phyloP scores from a whole-genome alignment of 2,329 filamentous ascomycete genomes.

The Cladophialophora yegresii region DNA sequence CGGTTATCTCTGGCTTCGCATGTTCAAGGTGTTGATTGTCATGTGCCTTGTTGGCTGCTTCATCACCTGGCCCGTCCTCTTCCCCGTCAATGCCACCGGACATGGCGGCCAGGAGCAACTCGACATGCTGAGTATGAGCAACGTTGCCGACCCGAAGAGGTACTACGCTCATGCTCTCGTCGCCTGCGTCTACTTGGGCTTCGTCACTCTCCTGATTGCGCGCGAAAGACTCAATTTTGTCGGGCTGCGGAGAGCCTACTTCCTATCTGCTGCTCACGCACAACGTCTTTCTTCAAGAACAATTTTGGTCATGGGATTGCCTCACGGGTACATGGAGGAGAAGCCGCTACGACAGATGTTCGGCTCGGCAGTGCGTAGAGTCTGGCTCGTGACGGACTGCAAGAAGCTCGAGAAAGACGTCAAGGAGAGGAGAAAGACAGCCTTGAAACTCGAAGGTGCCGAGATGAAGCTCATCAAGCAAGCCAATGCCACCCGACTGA shows the following conservation, averaged over 20 bases:
- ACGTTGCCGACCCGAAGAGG: conserved; percentile 64
- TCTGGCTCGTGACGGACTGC: conserved; percentile 81
- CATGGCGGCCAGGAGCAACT: conserved; percentile 67
- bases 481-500: conserved; percentile 69
- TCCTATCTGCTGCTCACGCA: conserved; percentile 79
- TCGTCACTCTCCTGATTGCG: conserved; percentile 82
- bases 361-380: conserved; percentile 69
- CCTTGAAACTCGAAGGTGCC: conserved; percentile 78
- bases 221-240: conserved; percentile 89
- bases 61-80: conserved; percentile 84
- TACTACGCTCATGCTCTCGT: conserved; percentile 79
- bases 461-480: conserved; percentile 81
- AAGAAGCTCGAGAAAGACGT: conserved; percentile 77
- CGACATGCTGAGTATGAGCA: conserved; percentile 77
- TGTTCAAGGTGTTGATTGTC: conserved; percentile 73
- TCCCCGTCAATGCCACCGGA: conserved; percentile 85
- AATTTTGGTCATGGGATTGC: conserved; percentile 84
- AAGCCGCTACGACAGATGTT: conserved; percentile 74
- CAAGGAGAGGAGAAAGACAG: conserved; percentile 73
- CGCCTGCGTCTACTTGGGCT: conserved; percentile 78
- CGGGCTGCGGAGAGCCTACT: conserved; percentile 86
- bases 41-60: conserved; percentile 79
- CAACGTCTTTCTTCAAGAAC: conserved; percentile 85
- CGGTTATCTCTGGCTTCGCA: conserved; percentile 87
- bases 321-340: conserved; percentile 73